Percentiles rank a stretch among this genome's conserved stretches.
These are phyloP conservation scores for Candida chauliodis DNA, from an alignment of 805 yeast genomes.

Conservation along the genomic window DNA sequence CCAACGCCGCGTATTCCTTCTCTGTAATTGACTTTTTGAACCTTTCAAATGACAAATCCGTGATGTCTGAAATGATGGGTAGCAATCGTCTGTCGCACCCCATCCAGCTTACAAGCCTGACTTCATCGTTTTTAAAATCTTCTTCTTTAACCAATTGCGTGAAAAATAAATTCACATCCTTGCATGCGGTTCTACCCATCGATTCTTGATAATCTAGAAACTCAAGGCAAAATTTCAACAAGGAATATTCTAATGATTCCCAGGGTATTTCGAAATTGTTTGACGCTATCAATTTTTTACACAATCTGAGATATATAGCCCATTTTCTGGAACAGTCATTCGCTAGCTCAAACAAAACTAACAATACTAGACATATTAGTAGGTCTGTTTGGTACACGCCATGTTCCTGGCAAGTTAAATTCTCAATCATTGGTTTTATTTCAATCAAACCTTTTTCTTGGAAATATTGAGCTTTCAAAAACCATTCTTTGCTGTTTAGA, in stretches of 20 bases:
- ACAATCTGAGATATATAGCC: conserved; percentile 17
- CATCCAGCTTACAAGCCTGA: conserved; percentile 24
- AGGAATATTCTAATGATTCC: conserved; percentile 16
- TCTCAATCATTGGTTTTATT: conserved; percentile 10
- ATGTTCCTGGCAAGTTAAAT: conserved; percentile 3
- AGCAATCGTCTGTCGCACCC: conserved; percentile 26
- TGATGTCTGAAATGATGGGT: conserved; percentile 25
- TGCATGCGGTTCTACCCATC: conserved; percentile 28
- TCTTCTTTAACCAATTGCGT: conserved; percentile 13
- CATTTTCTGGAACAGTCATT: conserved; percentile 23
- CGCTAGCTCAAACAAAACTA: conserved; percentile 24
- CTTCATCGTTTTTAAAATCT: conserved; percentile 1
- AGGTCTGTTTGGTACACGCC: conserved; percentile 13
- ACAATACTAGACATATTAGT: conserved; percentile 18
- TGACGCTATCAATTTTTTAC: conserved; percentile 17
- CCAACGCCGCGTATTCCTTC: conserved; percentile 12
- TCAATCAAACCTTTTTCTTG: conserved; percentile 15
- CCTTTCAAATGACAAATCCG: conserved; percentile 30
- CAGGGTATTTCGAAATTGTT: conserved; percentile 16
- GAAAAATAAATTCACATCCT: conserved; percentile 21
- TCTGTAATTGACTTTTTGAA: conserved; percentile 12
- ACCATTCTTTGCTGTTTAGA: conserved; percentile 15
- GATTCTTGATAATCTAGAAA: conserved; percentile 23
- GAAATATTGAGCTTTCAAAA: conserved; percentile 14
- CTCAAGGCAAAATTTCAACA: conserved; percentile 21